Conservation (phyloP, 139 green algal genomes). For the Trebouxia sp. region DNA sequence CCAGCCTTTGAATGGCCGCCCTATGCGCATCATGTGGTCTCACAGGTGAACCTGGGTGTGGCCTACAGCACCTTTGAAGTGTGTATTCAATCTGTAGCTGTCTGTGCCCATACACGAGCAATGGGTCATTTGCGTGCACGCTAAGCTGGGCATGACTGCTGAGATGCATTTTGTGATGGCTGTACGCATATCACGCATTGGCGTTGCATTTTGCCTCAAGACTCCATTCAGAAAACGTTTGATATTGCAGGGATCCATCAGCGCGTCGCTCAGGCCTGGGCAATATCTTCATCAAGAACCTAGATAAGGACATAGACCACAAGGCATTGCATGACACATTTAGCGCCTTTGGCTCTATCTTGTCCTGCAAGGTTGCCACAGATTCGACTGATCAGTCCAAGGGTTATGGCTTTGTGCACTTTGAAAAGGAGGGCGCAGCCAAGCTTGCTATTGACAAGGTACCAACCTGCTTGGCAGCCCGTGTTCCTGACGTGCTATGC, state of each 20-base stretch:
- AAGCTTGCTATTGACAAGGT: constrained; percentile 80
- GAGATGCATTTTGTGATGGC: too few relatives aligned
- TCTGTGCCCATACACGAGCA: too few relatives aligned
- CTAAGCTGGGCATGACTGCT: too few relatives aligned
- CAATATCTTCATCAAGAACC: constrained; percentile 98
- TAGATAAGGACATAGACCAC: constrained; percentile 92
- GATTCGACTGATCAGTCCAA: constrained; percentile 54
- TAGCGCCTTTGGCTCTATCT: constrained; percentile 86
- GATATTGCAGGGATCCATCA: constrained; percentile 57
- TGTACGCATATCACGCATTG: too few relatives aligned
- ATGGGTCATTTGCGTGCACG: too few relatives aligned
- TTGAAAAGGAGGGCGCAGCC: constrained; percentile 78
- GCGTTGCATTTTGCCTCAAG: too few relatives aligned
- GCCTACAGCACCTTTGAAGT: too few relatives aligned
- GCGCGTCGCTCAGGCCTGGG: constrained; percentile 72
- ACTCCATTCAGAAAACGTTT: background rate
- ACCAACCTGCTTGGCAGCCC: background rate
- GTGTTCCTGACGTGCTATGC: too few relatives aligned
- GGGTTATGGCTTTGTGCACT: constrained; percentile 96
- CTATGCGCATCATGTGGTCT: constrained; percentile 96
- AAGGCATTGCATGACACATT: constrained; percentile 95
- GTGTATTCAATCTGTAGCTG: too few relatives aligned
- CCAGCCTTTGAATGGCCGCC: constrained; percentile 76
- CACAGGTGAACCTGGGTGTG: constrained; percentile 74
- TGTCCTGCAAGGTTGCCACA: constrained; percentile 72